A percentile compares a stretch with the other conserved stretches of the same genome.
Conservation (phyloP, 148 eudicot genomes). For the Amaranthus hypochondriacus region DNA sequence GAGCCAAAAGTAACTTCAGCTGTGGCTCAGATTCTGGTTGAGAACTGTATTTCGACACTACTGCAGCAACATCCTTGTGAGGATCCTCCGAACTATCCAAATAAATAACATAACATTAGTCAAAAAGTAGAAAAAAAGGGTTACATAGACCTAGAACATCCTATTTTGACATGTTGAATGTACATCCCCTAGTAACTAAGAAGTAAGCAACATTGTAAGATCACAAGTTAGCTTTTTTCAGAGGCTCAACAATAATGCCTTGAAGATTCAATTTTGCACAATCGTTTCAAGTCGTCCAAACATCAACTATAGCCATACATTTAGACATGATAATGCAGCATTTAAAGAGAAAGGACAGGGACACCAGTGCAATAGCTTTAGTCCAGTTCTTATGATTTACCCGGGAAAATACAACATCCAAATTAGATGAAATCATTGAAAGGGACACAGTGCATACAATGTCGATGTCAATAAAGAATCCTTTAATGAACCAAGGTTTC, state of each 20-base stretch:
- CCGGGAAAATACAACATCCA: background rate
- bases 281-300: background rate
- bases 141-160: too few relatives aligned
- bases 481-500: constrained; percentile 59
- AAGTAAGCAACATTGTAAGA: background rate
- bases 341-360: background rate
- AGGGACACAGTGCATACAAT: constrained; percentile 48
- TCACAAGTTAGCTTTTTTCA: too few relatives aligned
- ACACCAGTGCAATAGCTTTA: background rate
- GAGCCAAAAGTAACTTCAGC: constrained; percentile 64
- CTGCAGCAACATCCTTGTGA: constrained; percentile 40
- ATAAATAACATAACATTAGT: background rate
- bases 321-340: background rate
- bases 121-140: too few relatives aligned
- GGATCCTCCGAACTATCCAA: constrained; percentile 65
- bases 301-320: background rate
- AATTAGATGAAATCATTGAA: background rate
- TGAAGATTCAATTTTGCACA: too few relatives aligned
- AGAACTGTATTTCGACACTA: constrained; percentile 52
- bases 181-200: too few relatives aligned
- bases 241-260: background rate
- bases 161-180: too few relatives aligned
- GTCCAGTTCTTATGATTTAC: background rate
- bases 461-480: constrained; percentile 54
- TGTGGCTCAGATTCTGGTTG: constrained; percentile 61